Evolutionary conservation across 108 stramenopile species (phyloP).

Genomic region (Cyclotella cryptica): DNA sequence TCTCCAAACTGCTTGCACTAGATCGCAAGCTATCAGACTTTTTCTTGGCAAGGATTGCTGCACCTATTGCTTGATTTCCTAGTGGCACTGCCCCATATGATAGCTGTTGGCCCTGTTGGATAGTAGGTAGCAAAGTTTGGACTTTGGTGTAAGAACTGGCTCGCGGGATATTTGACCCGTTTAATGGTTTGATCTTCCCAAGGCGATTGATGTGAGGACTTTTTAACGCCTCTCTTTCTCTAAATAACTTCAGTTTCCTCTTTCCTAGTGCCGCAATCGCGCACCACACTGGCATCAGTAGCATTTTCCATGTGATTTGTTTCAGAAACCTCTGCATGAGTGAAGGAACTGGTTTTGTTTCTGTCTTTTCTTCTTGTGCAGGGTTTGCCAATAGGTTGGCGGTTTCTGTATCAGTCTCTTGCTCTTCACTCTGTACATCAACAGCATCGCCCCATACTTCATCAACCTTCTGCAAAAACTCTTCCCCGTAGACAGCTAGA

Average conservation of each 20-base stretch:
- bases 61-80: constrained; percentile 44
- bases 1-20: neutral
- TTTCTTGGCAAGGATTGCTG: constrained; percentile 38
- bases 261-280: constrained; percentile 66
- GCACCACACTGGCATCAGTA: constrained; percentile 78
- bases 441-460: constrained; percentile 49
- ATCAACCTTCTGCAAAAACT: constrained; percentile 68
- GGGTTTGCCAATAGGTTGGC: constrained; percentile 16
- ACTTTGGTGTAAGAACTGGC: constrained; percentile 10
- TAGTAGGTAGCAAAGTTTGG: neutral
- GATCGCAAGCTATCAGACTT: constrained; percentile 12
- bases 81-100: constrained; percentile 33
- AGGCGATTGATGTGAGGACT: constrained; percentile 82
- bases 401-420: constrained; percentile 15
- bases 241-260: constrained; percentile 52
- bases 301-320: constrained; percentile 60
- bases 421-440: neutral
- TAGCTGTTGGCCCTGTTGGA: constrained; percentile 7
- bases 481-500: constrained; percentile 77
- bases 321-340: constrained; percentile 26
- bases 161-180: constrained; percentile 5
- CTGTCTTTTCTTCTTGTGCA: neutral
- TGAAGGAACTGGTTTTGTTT: neutral
- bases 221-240: constrained; percentile 66
- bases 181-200: constrained; percentile 49